phyloP scores from a whole-genome alignment of 805 yeast species.

The Blastobotrys parvus region DNA sequence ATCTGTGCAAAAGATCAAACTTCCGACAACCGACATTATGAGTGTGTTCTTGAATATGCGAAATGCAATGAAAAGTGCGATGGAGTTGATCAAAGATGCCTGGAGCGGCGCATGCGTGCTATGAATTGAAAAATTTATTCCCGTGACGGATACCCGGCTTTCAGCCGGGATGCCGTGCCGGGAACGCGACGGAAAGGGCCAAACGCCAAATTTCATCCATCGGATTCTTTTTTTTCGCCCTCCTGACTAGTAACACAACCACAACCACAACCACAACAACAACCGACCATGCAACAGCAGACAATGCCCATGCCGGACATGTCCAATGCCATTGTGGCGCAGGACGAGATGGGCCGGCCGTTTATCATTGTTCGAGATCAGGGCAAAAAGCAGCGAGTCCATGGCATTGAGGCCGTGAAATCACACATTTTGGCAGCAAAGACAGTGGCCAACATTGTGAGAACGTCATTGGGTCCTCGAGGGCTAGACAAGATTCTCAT shows the following conservation, averaged over 20 bases:
- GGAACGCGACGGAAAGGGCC: not conserved
- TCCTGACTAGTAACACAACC: not conserved
- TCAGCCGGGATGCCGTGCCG: not conserved
- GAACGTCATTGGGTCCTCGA: slow-evolving; percentile 92
- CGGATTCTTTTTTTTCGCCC: not conserved
- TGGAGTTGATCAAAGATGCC: not conserved
- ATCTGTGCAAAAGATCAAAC: slow-evolving; percentile 83
- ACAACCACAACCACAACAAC: not conserved
- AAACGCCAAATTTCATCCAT: not conserved
- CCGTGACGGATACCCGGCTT: not conserved
- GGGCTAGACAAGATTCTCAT: slow-evolving; percentile 96
- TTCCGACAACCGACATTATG: slow-evolving; percentile 87
- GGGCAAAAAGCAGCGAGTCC: slow-evolving; percentile 52
- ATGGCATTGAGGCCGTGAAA: slow-evolving; percentile 70
- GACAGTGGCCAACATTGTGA: slow-evolving; percentile 85
- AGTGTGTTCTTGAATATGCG: not conserved
- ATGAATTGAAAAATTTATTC: not conserved
- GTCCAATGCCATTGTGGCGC: slow-evolving; percentile 98
- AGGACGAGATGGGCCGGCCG: slow-evolving; percentile 99
- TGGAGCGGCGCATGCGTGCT: too few species aligned
- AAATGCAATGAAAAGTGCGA: too few species aligned
- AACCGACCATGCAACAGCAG: slow-evolving; percentile 14
- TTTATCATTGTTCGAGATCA: slow-evolving; percentile 92
- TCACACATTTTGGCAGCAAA: slow-evolving; percentile 90
- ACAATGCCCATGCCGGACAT: slow-evolving; percentile 64